phyloP scores from a whole-genome alignment of 805 yeast genomes.

The Isabelozyma rhagii region DNA sequence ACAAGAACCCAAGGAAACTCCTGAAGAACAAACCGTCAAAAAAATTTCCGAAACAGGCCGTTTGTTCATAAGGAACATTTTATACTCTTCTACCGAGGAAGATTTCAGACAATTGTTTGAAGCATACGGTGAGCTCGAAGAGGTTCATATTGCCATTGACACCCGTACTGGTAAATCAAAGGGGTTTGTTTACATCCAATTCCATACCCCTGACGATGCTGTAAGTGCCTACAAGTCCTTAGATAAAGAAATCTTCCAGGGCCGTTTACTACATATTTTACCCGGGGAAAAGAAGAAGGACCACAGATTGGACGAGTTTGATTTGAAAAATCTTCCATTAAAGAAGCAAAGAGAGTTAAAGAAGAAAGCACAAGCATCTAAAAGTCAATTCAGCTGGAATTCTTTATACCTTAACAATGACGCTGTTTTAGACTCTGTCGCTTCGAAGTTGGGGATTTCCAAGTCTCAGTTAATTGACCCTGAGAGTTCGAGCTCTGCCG shows the following conservation, averaged over 20 bases:
- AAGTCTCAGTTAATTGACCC: constrained; percentile 88
- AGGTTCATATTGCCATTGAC: constrained; percentile 90
- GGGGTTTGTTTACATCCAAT: constrained; percentile 87
- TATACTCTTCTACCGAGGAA: constrained; percentile 73
- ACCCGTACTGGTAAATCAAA: constrained; percentile 86
- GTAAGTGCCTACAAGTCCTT: constrained; percentile 66
- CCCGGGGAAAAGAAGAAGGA: constrained; percentile 82
- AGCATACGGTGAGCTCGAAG: constrained; percentile 70
- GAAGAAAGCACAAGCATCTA: constrained; percentile 79
- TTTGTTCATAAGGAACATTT: constrained; percentile 81
- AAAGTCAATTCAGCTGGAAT: constrained; percentile 91
- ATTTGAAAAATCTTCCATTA: constrained; percentile 82
- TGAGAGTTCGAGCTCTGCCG: constrained; percentile 82
- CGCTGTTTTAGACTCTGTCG: constrained; percentile 89
- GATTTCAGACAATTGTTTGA: constrained; percentile 69
- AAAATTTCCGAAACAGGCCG: constrained; percentile 72
- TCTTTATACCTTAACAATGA: constrained; percentile 87
- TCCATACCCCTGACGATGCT: constrained; percentile 67
- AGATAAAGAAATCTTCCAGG: constrained; percentile 91
- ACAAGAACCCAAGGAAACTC: constrained; percentile 18
- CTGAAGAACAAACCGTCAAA: constrained; percentile 46
- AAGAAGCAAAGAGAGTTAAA: constrained; percentile 87
- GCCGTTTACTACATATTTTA: constrained; percentile 83
- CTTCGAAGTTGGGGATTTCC: constrained; percentile 74
- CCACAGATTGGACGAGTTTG: constrained; percentile 86